Evolutionary conservation across 2,329 filamentous ascomycete species (phyloP), one percentile per base, ranked within the genome.

Genomic region (Acrocalymma vagum): DNA sequence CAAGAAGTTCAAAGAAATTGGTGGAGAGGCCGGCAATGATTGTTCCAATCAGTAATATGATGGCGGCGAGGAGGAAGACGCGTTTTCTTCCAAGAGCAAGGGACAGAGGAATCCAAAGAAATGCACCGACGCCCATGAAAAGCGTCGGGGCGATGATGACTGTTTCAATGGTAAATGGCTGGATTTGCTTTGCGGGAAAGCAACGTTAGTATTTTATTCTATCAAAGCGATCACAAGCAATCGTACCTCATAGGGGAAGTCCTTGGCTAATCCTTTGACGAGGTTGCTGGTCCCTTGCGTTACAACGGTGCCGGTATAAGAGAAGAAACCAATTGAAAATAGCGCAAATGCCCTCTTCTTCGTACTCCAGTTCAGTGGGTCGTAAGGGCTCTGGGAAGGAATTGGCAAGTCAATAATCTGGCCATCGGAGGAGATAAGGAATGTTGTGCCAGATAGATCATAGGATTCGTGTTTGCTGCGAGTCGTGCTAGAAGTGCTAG

Each of bases 61-160:
- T 9, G 0, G 65, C 43, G 13, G 58, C 65, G 1, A 67, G 32
- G 4, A 73, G 40, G 9, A 72, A 61, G 0, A 67, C 63, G 0
- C 69, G 71, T 8, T 71, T 58, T 15, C 71, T 58, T 3, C 72
- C 72, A 26, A 73, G 38, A 1, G 65, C 67, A 7, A 72, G 48
- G 3, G 67, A 66, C 4, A 72, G 29, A 3, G 68, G 70, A 5
- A 72, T 63, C 66, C 67, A 73, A 5, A 71, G 26, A 13, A 72
- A 54, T 17, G 62, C 62, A 2, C 70, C 70, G 5, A 71, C 37
- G 6, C 65, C 69, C 53, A 67, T 63, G 36, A 59, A 66, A 3
- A 73, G 34, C 0, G 61, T 63, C 2, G 67, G 66, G 15, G 52
- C 47, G 1, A 60, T 63, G 11, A 58, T 42, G 0, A 69, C 42